A percentile compares a stretch with the other conserved stretches of the same genome.
These are phyloP conservation scores for Talaromyces sp. DNA, from an alignment of 2,329 filamentous ascomycete species.

Conservation along the genomic window DNA sequence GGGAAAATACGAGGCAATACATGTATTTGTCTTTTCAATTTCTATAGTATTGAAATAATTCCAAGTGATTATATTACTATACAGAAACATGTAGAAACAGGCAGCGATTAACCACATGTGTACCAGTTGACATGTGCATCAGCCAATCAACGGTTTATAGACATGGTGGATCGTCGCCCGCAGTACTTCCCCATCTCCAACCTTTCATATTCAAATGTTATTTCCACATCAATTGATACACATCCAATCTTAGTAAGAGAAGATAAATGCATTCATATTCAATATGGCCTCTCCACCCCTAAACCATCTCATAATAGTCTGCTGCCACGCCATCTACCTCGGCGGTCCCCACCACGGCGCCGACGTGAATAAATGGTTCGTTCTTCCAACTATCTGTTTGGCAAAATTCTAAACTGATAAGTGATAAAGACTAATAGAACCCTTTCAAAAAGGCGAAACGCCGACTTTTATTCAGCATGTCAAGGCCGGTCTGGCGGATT, in stretches of 20 bases:
- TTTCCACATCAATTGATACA: neutral
- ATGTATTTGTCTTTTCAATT: no score
- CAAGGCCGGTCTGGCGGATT: slow-evolving; percentile 53
- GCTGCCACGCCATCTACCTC: slow-evolving; percentile 75
- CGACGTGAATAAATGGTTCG: slow-evolving; percentile 56
- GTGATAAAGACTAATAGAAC: slow-evolving; percentile 58
- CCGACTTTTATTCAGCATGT: slow-evolving; percentile 74
- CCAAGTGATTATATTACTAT: no score
- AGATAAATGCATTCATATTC: neutral
- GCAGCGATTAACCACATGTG: no score
- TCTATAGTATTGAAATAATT: no score
- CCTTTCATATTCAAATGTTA: no score
- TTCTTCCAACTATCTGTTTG: neutral
- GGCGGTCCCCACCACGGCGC: slow-evolving; percentile 51
- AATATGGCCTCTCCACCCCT: neutral
- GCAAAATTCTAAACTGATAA: neutral
- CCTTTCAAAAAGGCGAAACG: slow-evolving; percentile 72
- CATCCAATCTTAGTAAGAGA: neutral
- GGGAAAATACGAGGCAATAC: no score
- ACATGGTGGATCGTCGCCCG: neutral
- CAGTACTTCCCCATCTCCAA: neutral
- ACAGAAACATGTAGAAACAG: no score
- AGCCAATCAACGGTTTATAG: neutral
- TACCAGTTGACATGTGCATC: no score
- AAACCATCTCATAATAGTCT: slow-evolving; percentile 66